Base-by-base conservation (phyloP, 192 early-diverging fungal species). In the Diversispora epigaea region DNA sequence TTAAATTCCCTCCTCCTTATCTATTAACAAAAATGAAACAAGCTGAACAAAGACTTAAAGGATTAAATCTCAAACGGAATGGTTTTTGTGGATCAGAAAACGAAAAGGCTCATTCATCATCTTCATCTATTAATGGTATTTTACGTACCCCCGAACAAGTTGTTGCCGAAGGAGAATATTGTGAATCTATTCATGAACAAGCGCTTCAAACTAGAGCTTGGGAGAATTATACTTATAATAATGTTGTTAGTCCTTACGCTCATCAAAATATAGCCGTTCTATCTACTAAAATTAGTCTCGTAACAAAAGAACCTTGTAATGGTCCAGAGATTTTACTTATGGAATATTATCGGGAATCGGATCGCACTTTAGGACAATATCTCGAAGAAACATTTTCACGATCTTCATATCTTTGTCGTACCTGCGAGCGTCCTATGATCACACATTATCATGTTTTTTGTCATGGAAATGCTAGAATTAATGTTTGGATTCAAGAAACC, bases 331-430 rank as follows among this genome's bases (percentile, higher is more conserved):
- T 91, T 71, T 92, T 93, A 39, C 63, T 91, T 50, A 92, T 98
- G 75, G 87, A 92, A 52, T 95, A 92, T 55, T 98, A 96, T 66
- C 83, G 86, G 47, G 86, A 90, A 22, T 89, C 90, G 3, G 97
- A 99, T 79, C 86, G 93, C 56, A 93, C 94, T 0, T 81, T 99
- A 5, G 96, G 95, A 8, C 89, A 92, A 79, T 98, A 94, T 75
- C 79, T 99, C 17, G 91, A 94, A 69, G 90, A 93, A 45, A 84
- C 94, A 45, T 94, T 89, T 82, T 88, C 84, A 80, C 88, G 92
- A 21, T 84, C 92, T 25, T 80, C 84, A 12, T 78, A 83, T 55
- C 72, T 84, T 11, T 98, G 96, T 63, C 84, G 88, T 7, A 80
- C 85, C 6, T 99, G 97, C 77, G 88, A 89, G 40, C 84, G 91